These are phyloP conservation scores for Hibiscus trionum DNA, from an alignment of 345 rosid genomes.

Conservation along the genomic window DNA sequence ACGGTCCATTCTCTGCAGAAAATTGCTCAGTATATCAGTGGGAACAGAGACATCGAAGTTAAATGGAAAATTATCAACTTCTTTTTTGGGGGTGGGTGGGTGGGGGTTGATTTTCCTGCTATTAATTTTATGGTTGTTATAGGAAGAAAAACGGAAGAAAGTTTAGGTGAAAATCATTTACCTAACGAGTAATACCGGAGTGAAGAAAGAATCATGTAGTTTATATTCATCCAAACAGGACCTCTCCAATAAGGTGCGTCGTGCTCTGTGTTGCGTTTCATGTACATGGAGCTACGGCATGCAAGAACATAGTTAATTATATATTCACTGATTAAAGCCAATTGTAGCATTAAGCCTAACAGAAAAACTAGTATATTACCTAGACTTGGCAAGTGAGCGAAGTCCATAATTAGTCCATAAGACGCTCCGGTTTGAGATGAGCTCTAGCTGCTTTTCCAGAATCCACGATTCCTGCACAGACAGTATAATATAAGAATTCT, in stretches of 20 bases:
- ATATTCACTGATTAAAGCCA: not conserved
- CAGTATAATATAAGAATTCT: not conserved
- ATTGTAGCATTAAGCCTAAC: not conserved
- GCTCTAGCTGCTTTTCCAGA: slow-evolving; percentile 78
- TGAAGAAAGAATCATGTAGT: slow-evolving; percentile 81
- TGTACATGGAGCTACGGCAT: slow-evolving; percentile 62
- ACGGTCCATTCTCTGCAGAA: slow-evolving; percentile 67
- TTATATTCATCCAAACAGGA: slow-evolving; percentile 90
- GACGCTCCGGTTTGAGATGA: slow-evolving; percentile 57
- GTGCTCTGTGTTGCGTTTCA: slow-evolving; percentile 82
- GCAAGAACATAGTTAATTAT: not conserved
- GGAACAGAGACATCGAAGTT: not conserved
- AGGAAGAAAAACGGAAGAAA: not conserved
- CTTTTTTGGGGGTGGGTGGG: too few species aligned
- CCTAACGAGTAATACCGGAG: slow-evolving; percentile 75
- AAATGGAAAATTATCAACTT: not conserved
- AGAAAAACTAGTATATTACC: slow-evolving; percentile 30
- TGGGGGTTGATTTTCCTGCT: not conserved
- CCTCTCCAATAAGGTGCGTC: slow-evolving; percentile 98
- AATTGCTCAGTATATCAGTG: slow-evolving; percentile 5
- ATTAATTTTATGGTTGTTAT: not conserved
- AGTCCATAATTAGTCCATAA: slow-evolving; percentile 87
- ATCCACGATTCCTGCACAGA: slow-evolving; percentile 59
- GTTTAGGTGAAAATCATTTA: slow-evolving; percentile 8
- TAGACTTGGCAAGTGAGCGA: slow-evolving; percentile 84